Conservation (phyloP, 768 basidiomycete species). For the Trametes meyenii region DNA sequence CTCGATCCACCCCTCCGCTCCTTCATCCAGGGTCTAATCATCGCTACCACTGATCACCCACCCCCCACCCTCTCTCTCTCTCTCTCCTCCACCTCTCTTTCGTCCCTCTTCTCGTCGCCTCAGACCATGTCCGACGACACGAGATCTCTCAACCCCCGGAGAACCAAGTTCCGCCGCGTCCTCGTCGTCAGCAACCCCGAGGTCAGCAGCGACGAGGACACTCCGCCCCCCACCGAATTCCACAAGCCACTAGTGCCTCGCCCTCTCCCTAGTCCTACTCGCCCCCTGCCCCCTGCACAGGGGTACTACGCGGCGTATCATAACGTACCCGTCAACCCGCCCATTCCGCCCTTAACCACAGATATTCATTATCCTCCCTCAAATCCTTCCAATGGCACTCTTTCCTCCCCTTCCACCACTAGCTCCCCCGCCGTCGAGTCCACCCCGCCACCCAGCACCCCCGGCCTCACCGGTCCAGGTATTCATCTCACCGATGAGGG, state of each 20-base stretch:
- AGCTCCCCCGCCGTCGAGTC: slow-evolving; percentile 67
- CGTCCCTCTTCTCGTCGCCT: neutral
- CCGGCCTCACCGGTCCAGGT: slow-evolving; percentile 51
- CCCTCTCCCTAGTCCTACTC: slow-evolving; percentile 35
- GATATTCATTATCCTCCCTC: slow-evolving; percentile 42
- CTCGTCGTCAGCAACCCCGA: slow-evolving; percentile 67
- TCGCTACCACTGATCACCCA: slow-evolving; percentile 14
- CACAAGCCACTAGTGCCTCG: slow-evolving; percentile 29
- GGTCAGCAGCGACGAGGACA: slow-evolving; percentile 44
- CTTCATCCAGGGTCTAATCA: slow-evolving; percentile 11
- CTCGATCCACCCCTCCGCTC: slow-evolving; percentile 18
- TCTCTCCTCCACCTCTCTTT: neutral
- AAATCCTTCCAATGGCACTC: slow-evolving; percentile 59
- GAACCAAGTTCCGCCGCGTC: slow-evolving; percentile 37
- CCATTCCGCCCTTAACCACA: slow-evolving; percentile 41
- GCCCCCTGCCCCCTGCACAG: slow-evolving; percentile 31
- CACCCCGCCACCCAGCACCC: slow-evolving; percentile 73
- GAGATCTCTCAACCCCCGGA: slow-evolving; percentile 40
- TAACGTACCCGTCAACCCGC: slow-evolving; percentile 11
- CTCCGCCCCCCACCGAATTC: slow-evolving; percentile 28
- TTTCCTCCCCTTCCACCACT: slow-evolving; percentile 71
- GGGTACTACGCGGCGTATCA: slow-evolving; percentile 3
- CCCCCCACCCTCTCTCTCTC: slow-evolving; percentile 12
- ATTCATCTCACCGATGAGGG: slow-evolving; percentile 44
- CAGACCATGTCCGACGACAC: slow-evolving; percentile 64